These are phyloP conservation scores for Diutina scorzettiae DNA, from an alignment of 1,139 yeast species.

Conservation along the genomic window DNA sequence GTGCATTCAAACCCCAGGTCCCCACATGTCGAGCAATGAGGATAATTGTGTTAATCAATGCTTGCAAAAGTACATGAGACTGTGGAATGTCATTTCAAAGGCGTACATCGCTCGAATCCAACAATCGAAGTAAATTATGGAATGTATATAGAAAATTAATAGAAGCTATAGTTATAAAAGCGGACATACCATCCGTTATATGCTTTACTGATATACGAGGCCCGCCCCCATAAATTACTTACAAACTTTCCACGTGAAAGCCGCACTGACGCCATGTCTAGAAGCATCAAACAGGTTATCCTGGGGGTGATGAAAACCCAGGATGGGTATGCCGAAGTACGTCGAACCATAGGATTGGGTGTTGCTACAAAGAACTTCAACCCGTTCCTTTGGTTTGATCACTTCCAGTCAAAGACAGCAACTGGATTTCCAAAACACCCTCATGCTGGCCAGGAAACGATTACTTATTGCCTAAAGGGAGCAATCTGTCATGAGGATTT, in stretches of 20 bases:
- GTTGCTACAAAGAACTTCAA: no score
- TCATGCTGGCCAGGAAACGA: conserved; percentile 85
- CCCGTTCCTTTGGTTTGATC: conserved; percentile 80
- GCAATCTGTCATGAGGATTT: conserved; percentile 85
- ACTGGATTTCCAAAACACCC: conserved; percentile 88
- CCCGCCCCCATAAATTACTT: no score
- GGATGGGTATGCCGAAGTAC: no score
- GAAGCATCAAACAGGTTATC: no score
- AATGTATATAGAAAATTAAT: no score
- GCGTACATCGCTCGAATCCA: conserved; percentile 69
- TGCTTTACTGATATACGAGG: no score
- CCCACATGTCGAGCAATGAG: conserved; percentile 22
- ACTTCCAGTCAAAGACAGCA: conserved; percentile 30
- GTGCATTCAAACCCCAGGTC: conserved; percentile 50
- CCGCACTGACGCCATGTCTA: no score
- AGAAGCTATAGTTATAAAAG: no score
- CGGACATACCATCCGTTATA: no score
- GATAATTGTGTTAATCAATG: conserved; percentile 59
- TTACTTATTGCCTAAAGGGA: conserved; percentile 64
- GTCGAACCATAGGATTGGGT: no score
- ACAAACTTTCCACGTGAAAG: no score
- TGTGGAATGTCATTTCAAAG: conserved; percentile 79
- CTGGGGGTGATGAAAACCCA: no score
- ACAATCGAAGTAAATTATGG: conserved; percentile 10
- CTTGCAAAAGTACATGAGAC: conserved; percentile 77